Evolutionary conservation across 495 filamentous ascomycete genomes (phyloP), one percentile per base, ranked within the genome.

Genomic region (Hyaloscypha hepaticicola): DNA sequence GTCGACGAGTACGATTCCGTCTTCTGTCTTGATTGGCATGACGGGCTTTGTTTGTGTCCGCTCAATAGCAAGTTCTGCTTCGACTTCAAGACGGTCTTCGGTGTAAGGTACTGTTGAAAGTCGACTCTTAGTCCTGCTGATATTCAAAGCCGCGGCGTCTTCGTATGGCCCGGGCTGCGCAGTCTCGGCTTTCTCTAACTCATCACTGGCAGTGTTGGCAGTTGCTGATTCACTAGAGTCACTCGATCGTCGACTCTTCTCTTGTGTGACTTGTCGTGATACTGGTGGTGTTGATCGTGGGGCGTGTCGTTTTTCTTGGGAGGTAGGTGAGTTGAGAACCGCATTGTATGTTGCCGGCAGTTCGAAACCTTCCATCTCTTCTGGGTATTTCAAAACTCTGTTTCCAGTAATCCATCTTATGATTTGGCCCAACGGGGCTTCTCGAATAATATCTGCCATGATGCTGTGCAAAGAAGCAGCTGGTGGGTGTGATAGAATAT

Each of bases 1-100:
- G 24, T 81, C 81, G 12, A 88, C 85, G 0, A 89, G 74, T 57
- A 88, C 81, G 21, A 78, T 74, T 45, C 79, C 79, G 53, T 82
- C 80, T 51, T 64, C 48, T 24, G 70, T 72, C 70, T 70, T 72
- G 26, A 58, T 9, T 79, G 84, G 80, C 0, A 73, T 69, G 33
- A 85, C 78, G 25, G 82, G 80, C 8, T 76, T 76, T 14, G 78
- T 83, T 62, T 80, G 74, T 51, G 75, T 78, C 38, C 77, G 76
- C 34, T 79, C 72, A n/a, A 77, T 55, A 9, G 74, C 75, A 21
- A 77, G 65, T 65, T 80, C 76, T 50, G 68, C 70, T 45, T 82
- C 78, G 2, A 77, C 69, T 64, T 80, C 75, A 16, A 80, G 72
- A 1, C 77, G 76, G 3, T 72, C 70, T 51, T 79, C 74, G 0